phyloP scores from a whole-genome alignment of 179 eudicot genomes.

The Nepenthes alata region DNA sequence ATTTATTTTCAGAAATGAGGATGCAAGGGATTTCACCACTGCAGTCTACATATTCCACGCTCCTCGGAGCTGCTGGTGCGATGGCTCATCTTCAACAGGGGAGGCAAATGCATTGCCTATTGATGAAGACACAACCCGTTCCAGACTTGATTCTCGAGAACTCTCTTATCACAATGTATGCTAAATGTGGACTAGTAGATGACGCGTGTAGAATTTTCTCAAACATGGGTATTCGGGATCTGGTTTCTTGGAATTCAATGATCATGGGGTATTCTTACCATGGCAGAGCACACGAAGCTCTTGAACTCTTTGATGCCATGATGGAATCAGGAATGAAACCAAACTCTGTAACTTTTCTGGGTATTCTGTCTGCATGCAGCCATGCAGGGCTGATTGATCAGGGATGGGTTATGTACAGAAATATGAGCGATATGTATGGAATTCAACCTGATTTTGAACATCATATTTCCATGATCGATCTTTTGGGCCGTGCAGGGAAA shows the following conservation, averaged over 20 bases:
- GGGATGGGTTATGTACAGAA: conserved; percentile 17
- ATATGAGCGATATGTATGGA: conserved; percentile 20
- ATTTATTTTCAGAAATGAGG: conserved; percentile 24
- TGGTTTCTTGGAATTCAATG: conserved; percentile 38
- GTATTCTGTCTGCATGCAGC: conserved; percentile 28
- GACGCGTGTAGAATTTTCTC: conserved; percentile 25
- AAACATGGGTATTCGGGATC: conserved; percentile 20
- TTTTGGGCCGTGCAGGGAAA: conserved; percentile 32
- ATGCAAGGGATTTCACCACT: conserved; percentile 21
- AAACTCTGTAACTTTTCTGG: conserved; percentile 28
- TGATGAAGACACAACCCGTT: conserved; percentile 20
- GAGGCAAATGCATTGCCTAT: conserved; percentile 26
- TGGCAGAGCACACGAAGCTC: conserved; percentile 25
- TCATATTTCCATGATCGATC: conserved; percentile 26
- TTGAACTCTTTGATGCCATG: conserved; percentile 25
- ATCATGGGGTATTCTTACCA: conserved; percentile 34
- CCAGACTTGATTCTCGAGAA: conserved; percentile 26
- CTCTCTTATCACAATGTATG: conserved; percentile 31
- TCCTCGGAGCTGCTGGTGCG: conserved; percentile 38
- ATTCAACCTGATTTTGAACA: conserved; percentile 22
- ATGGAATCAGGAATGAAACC: conserved; percentile 15
- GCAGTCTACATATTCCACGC: conserved; percentile 24
- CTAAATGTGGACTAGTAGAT: conserved; percentile 31
- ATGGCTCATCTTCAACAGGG: conserved; percentile 25
- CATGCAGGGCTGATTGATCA: conserved; percentile 24